Base-by-base conservation (phyloP, 2,329 filamentous ascomycete species). In the Penicillium sp. region DNA sequence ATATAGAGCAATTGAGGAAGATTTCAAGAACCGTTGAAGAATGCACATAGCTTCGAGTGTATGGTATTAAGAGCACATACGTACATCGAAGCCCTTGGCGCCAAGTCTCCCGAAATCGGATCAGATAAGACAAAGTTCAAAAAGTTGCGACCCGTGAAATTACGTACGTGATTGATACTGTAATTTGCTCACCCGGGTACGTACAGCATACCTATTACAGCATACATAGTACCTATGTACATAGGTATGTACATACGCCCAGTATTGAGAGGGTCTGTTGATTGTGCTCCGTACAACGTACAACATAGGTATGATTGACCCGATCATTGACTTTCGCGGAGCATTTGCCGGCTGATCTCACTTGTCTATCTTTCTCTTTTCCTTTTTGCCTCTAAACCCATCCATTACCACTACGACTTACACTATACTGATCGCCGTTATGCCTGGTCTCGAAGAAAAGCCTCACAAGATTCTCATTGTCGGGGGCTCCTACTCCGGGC, bases 401-500 rank as follows among this genome's bases (percentile, higher is more conserved):
- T n/a, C n/a, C 18, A 38, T 18, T 26, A 18, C 16, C 23, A 19
- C 16, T 27, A 14, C 16, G 38, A 5, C 19, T 6, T 16, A 35
- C 29, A 30, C 23, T 26, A 16, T 26, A 27, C 32, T 8, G 10
- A 44, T 29, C 19, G 23, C 16, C 26, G 18, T 11, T 10, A 61
- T 61, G 59, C 55, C 57, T 47, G 43, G 52, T 43, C 44, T 60
- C 34, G 48, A 61, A 51, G 50, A 58, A 43, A 41, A 53, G 9
- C 64, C 66, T 1, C 65, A 81, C 68, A 80, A 74, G 62, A 77
- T 91, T 30, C 78, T 91, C 43, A 77, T 91, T 52, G 79, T 87
- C n/a, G 88, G 88, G 34, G 87, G 86, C 59, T 86, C 85, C 41
- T 91, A 91, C 63, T 82, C 79, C 26, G 88, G 88, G 26, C 78